Evolutionary conservation across 176 grass and related monocot genomes (phyloP).

Genomic region (Carex parvula): DNA sequence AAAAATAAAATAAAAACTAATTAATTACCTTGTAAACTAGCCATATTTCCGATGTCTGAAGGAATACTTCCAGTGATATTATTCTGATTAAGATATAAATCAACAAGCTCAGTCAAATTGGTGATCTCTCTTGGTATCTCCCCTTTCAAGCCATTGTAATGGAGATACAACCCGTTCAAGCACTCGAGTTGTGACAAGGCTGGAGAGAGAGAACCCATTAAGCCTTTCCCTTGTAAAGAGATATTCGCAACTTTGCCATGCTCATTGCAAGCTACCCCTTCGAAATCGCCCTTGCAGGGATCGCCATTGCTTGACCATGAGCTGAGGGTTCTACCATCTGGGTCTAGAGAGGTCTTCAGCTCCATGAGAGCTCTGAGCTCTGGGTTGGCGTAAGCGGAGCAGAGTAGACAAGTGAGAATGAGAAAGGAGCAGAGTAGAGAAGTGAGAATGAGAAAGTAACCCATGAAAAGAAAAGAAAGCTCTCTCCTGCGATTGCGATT

Average conservation of each 20-base stretch:
- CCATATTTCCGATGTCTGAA: conserved; percentile 56
- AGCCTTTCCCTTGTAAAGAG: conserved; percentile 82
- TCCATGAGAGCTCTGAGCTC: conserved; percentile 74
- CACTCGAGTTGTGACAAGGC: conserved; percentile 49
- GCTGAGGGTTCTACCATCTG: conserved; percentile 38
- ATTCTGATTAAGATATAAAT: conserved; percentile 91
- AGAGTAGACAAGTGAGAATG: neutral
- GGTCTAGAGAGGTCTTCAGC: conserved; percentile 57
- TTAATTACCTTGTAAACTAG: conserved; percentile 53
- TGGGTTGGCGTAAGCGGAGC: conserved; percentile 14
- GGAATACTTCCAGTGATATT: conserved; percentile 67
- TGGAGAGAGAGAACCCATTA: conserved; percentile 63
- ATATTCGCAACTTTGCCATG: conserved; percentile 78
- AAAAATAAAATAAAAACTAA: neutral
- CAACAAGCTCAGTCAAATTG: conserved; percentile 41
- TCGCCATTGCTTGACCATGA: conserved; percentile 61
- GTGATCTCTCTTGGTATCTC: conserved; percentile 55
- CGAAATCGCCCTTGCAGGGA: conserved; percentile 60
- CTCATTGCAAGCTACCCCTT: conserved; percentile 75
- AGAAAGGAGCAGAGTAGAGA: neutral
- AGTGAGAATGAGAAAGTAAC: neutral
- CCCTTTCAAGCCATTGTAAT: conserved; percentile 73
- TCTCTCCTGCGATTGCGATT: neutral
- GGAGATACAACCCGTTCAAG: conserved; percentile 82
- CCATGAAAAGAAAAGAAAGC: conserved; percentile 16